phyloP scores from a whole-genome alignment of 2,329 filamentous ascomycete genomes.

The Atkinsonella texensis region DNA sequence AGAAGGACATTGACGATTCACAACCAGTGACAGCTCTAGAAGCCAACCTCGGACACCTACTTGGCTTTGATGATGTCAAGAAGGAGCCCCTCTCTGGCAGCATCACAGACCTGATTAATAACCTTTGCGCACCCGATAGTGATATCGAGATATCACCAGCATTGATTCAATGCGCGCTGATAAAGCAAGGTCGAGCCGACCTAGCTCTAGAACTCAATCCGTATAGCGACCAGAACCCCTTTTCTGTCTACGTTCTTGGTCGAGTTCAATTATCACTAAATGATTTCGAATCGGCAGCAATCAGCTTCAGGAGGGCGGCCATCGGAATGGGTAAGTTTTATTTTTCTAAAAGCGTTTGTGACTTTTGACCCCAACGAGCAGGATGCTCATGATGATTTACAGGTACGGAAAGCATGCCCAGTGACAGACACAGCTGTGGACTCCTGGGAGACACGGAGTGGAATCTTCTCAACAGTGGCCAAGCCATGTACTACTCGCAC shows the following conservation, averaged over 20 bases:
- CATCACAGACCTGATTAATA: constrained; percentile 54
- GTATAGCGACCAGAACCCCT: constrained; percentile 46
- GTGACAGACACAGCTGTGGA: constrained; percentile 45
- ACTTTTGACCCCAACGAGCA: neutral
- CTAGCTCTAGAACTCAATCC: constrained; percentile 44
- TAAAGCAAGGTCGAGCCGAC: constrained; percentile 48
- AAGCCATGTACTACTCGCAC: constrained; percentile 78
- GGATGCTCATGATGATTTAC: neutral
- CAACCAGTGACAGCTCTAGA: constrained; percentile 47
- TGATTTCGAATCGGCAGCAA: constrained; percentile 60
- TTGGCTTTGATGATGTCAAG: constrained; percentile 43
- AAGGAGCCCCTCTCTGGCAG: constrained; percentile 42
- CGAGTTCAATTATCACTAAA: constrained; percentile 63
- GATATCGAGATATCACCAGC: constrained; percentile 52
- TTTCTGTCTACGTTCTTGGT: constrained; percentile 72
- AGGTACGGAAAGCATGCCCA: constrained; percentile 35
- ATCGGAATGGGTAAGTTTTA: constrained; percentile 60
- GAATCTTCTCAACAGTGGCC: constrained; percentile 55
- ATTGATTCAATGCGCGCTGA: constrained; percentile 48
- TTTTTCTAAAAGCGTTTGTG: too few relatives aligned
- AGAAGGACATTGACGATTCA: constrained; percentile 31
- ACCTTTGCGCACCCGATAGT: constrained; percentile 52
- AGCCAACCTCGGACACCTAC: constrained; percentile 48
- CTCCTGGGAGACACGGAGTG: constrained; percentile 69
- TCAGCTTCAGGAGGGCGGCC: constrained; percentile 71